Percentiles rank a stretch among this genome's conserved stretches.
These are phyloP conservation scores for Cucurbitaria berberidis DNA, from an alignment of 2,329 filamentous ascomycete species.

Conservation along the genomic window DNA sequence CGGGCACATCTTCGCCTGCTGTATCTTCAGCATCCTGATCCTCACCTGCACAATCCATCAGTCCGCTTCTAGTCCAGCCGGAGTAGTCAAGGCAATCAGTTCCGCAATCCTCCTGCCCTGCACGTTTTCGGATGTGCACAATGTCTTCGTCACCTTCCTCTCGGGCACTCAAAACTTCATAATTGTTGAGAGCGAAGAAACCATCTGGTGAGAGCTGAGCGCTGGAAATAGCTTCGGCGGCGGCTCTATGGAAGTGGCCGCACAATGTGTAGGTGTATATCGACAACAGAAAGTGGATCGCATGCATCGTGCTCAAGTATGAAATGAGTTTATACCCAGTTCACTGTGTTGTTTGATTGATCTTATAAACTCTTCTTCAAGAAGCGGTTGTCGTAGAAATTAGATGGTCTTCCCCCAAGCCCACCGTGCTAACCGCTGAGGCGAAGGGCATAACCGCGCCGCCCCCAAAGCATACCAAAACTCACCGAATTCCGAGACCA, in stretches of 20 bases:
- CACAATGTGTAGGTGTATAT: neutral
- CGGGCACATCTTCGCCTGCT: neutral
- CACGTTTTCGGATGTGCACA: slow-evolving; percentile 5
- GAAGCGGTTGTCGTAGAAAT: neutral
- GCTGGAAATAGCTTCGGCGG: neutral
- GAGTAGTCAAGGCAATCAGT: slow-evolving; percentile 12
- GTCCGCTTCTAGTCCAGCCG: neutral
- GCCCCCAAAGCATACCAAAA: neutral
- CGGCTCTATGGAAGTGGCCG: neutral
- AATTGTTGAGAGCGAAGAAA: neutral
- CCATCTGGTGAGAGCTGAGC: neutral
- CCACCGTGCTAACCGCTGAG: neutral
- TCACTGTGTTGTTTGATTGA: neutral
- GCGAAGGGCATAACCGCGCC: neutral
- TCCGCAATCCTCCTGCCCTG: neutral
- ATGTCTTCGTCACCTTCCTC: slow-evolving; percentile 8
- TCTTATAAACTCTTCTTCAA: neutral
- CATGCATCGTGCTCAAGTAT: neutral
- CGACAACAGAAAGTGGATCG: neutral
- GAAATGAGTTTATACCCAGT: neutral
- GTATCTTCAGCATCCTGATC: neutral
- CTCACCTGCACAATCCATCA: neutral
- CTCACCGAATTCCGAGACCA: neutral
- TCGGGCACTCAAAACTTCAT: slow-evolving; percentile 5
- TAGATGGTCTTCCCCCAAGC: neutral